Percentiles rank a stretch among this genome's conserved stretches.
phyloP scores from a whole-genome alignment of 441 rosid species.

The Adansonia rubrostipa region DNA sequence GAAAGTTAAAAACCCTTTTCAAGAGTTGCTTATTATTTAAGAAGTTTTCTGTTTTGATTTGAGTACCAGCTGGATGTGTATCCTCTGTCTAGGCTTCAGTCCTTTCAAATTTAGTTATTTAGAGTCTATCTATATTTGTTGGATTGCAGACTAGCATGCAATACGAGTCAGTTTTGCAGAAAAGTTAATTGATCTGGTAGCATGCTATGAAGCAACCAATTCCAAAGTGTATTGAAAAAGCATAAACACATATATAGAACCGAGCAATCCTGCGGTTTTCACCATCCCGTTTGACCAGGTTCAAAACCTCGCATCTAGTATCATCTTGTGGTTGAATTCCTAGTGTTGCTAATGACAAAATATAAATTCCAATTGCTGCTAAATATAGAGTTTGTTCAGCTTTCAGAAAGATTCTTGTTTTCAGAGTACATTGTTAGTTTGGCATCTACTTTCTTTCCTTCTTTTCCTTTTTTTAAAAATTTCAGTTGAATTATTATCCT shows the following conservation, averaged over 20 bases:
- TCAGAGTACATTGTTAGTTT: neutral
- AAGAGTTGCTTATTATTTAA: neutral
- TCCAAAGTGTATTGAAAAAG: neutral
- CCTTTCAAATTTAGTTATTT: neutral
- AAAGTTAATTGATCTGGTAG: neutral
- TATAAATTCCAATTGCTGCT: no score
- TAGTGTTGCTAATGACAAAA: no score
- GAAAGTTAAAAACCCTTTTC: neutral
- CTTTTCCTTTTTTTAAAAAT: neutral
- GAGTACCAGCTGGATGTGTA: neutral
- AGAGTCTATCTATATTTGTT: conserved; percentile 1
- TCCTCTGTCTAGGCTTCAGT: conserved; percentile 3
- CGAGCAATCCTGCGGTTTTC: neutral
- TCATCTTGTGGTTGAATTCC: neutral
- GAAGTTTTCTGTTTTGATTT: neutral
- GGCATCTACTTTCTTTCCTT: neutral
- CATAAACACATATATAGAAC: neutral
- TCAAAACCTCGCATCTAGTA: neutral
- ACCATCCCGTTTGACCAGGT: neutral
- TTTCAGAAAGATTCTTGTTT: neutral
- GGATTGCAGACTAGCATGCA: neutral
- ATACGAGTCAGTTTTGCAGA: neutral
- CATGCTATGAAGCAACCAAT: neutral
- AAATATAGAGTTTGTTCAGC: neutral
- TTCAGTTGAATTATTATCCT: neutral